Conservation (phyloP, 805 yeast genomes). For the Cyberlindnera petersonii region DNA sequence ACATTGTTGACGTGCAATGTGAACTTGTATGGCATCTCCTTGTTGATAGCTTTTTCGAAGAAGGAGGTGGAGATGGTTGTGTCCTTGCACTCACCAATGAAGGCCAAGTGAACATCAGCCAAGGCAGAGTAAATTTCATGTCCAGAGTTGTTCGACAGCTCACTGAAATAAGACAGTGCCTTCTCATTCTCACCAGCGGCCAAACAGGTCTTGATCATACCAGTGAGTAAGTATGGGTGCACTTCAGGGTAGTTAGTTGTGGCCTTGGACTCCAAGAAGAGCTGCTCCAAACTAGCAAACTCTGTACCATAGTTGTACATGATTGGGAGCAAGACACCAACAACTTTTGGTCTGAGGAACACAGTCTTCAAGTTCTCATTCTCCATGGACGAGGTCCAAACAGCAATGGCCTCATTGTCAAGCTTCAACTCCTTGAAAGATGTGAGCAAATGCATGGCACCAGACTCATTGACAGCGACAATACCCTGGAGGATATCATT, state of each 20-base stretch:
- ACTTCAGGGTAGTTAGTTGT: constrained; percentile 18
- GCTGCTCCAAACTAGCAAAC: constrained; percentile 55
- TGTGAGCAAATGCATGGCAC: constrained; percentile 54
- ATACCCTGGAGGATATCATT: constrained; percentile 44
- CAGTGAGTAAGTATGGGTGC: constrained; percentile 53
- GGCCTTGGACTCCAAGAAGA: constrained; percentile 45
- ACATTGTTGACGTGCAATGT: constrained; percentile 71
- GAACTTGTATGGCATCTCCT: constrained; percentile 69
- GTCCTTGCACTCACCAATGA: constrained; percentile 75
- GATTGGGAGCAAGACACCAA: constrained; percentile 65
- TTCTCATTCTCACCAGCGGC: constrained; percentile 58
- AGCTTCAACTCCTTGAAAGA: constrained; percentile 58
- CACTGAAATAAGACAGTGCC: constrained; percentile 62
- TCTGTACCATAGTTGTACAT: constrained; percentile 57
- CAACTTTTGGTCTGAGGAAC: constrained; percentile 60
- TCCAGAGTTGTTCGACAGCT: constrained; percentile 49
- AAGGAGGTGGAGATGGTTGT: constrained; percentile 67
- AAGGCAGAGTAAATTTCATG: constrained; percentile 44
- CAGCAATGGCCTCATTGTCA: constrained; percentile 58
- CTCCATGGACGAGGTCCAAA: constrained; percentile 66
- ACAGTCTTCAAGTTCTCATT: constrained; percentile 36
- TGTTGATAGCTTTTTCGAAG: constrained; percentile 66
- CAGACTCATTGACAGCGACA: constrained; percentile 45
- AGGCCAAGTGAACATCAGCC: constrained; percentile 71
- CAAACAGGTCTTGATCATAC: constrained; percentile 72